phyloP scores from a whole-genome alignment of 345 rosid species.

The Salix suchowensis region DNA sequence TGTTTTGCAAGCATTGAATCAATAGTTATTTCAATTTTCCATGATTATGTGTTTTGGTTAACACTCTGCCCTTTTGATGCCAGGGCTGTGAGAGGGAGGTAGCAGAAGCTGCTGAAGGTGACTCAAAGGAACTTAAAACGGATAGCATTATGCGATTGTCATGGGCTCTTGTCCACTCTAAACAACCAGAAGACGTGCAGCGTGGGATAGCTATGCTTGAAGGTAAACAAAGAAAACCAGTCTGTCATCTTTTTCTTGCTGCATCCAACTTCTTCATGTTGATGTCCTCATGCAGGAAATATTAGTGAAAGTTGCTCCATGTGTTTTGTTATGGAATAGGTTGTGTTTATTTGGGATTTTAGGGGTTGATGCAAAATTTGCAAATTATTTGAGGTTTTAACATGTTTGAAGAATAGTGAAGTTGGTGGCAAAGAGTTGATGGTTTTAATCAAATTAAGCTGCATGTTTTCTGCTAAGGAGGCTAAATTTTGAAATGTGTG shows the following conservation, averaged over 20 bases:
- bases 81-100: conserved; percentile 80
- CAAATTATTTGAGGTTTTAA: neutral
- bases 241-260: neutral
- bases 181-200: conserved; percentile 50
- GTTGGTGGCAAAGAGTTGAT: neutral
- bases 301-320: neutral
- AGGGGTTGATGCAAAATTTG: neutral
- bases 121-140: conserved; percentile 41
- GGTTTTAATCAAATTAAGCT: neutral
- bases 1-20: neutral
- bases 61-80: neutral
- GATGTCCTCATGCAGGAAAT: neutral
- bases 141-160: conserved; percentile 68
- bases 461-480: neutral
- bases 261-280: neutral
- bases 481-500: neutral
- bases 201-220: conserved; percentile 90
- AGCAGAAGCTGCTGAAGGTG: conserved; percentile 52
- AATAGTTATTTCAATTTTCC: neutral
- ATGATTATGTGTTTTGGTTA: neutral
- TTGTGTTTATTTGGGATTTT: neutral
- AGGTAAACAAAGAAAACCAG: conserved; percentile 29
- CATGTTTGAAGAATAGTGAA: neutral
- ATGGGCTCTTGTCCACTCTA: conserved; percentile 87
- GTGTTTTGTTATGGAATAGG: neutral